Conservation (phyloP, 2,329 filamentous ascomycete species). For the Aspergillaceae sp. region DNA sequence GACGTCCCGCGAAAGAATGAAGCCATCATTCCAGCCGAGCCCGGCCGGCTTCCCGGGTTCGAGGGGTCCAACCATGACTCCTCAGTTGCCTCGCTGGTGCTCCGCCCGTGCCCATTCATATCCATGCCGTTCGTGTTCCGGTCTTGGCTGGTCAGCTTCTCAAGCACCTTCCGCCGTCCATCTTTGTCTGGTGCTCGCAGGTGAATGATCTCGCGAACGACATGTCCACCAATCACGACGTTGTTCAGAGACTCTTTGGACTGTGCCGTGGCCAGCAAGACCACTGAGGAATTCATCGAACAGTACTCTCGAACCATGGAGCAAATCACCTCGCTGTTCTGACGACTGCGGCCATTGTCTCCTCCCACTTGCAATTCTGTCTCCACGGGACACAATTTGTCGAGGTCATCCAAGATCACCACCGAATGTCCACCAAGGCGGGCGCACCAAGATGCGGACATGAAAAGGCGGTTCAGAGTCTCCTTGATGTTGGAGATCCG, state of each 20-base stretch:
- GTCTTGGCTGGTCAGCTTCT: slow-evolving; percentile 57
- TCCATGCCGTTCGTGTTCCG: slow-evolving; percentile 24
- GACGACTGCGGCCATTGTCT: slow-evolving; percentile 84
- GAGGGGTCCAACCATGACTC: slow-evolving; percentile 71
- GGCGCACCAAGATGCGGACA: slow-evolving; percentile 83
- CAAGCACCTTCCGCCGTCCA: slow-evolving; percentile 70
- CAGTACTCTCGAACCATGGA: slow-evolving; percentile 79
- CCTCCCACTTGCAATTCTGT: slow-evolving; percentile 90
- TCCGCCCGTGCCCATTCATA: slow-evolving; percentile 32
- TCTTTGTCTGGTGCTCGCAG: slow-evolving; percentile 92
- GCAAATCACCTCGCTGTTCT: slow-evolving; percentile 82
- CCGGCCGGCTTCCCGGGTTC: slow-evolving; percentile 46
- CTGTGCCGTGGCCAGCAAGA: slow-evolving; percentile 82
- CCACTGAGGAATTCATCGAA: slow-evolving; percentile 66
- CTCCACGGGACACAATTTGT: slow-evolving; percentile 85
- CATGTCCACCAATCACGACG: slow-evolving; percentile 80
- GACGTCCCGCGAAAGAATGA: slow-evolving; percentile 64
- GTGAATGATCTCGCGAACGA: slow-evolving; percentile 82
- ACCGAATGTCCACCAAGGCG: slow-evolving; percentile 73
- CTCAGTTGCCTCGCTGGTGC: slow-evolving; percentile 33
- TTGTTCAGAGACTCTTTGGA: slow-evolving; percentile 89
- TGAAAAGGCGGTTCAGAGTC: slow-evolving; percentile 72
- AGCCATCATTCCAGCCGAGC: slow-evolving; percentile 49
- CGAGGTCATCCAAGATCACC: slow-evolving; percentile 85
- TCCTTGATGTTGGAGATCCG: slow-evolving; percentile 87